phyloP scores from a whole-genome alignment of 805 yeast species.

The Saturnispora ahearnii region DNA sequence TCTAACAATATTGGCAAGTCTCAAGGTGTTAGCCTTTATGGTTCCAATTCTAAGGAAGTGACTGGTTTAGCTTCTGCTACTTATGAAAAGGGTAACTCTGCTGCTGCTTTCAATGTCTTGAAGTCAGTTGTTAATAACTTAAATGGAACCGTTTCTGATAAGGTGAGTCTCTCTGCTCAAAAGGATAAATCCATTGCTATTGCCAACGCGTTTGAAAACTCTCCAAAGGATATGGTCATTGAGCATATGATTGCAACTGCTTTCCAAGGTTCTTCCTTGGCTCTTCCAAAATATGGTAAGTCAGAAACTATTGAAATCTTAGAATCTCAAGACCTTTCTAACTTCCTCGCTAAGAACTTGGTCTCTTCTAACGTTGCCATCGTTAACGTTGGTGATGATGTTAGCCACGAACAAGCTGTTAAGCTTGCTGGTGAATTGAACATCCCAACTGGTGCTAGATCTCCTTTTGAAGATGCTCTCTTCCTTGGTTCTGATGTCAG shows the following conservation, averaged over 20 bases:
- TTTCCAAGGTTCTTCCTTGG: conserved; percentile 77
- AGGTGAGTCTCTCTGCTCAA: conserved; percentile 29
- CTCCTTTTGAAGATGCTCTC: conserved; percentile 41
- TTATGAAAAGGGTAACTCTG: conserved; percentile 46
- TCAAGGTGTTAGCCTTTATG: conserved; percentile 48
- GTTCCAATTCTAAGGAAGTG: conserved; percentile 52
- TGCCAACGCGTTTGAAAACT: conserved; percentile 48
- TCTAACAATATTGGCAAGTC: conserved; percentile 28
- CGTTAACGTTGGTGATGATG: conserved; percentile 55
- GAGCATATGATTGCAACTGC: conserved; percentile 79
- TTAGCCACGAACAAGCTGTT: conserved; percentile 60
- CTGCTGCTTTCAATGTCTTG: conserved; percentile 45
- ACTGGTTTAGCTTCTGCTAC: conserved; percentile 54
- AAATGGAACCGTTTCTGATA: conserved; percentile 32
- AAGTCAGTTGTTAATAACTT: conserved; percentile 33
- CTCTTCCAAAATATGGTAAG: conserved; percentile 71
- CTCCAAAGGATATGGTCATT: conserved; percentile 46
- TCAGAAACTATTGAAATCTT: conserved; percentile 51
- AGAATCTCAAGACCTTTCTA: conserved; percentile 47
- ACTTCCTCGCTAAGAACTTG: conserved; percentile 48
- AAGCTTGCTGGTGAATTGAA: conserved; percentile 48
- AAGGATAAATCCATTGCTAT: conserved; percentile 39
- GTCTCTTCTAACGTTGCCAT: conserved; percentile 59
- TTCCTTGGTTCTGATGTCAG: conserved; percentile 84
- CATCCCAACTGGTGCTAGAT: conserved; percentile 43